A percentile compares a stretch with the other conserved stretches of the same genome.
Evolutionary conservation across 345 rosid genomes (phyloP).

Genomic region (Lepidium aucheri): DNA sequence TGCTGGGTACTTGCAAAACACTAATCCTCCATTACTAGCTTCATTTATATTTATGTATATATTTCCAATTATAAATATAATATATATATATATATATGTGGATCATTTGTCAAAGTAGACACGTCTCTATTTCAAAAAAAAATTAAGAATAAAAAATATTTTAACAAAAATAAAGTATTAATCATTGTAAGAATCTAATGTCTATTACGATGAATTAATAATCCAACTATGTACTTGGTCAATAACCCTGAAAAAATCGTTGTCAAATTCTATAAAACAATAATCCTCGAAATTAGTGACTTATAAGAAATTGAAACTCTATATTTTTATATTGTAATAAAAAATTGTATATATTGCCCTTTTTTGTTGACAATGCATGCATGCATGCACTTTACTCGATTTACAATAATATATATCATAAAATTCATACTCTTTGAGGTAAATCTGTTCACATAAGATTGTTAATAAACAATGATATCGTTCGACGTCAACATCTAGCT

Average conservation of each 20-base stretch:
- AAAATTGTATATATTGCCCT: not conserved
- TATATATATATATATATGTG: slow-evolving; percentile 6
- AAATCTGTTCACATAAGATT: no score
- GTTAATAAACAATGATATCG: no score
- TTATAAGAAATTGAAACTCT: not conserved
- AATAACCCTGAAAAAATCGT: not conserved
- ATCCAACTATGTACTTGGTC: slow-evolving; percentile 5
- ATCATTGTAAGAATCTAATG: not conserved
- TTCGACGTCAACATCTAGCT: no score
- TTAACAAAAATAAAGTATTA: no score
- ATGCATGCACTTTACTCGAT: not conserved
- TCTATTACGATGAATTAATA: not conserved
- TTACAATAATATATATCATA: not conserved
- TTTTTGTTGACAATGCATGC: not conserved
- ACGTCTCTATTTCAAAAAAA: not conserved
- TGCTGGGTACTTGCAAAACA: slow-evolving; percentile 22
- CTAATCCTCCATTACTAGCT: slow-evolving; percentile 16
- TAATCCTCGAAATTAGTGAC: not conserved
- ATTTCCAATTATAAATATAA: not conserved
- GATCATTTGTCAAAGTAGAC: not conserved
- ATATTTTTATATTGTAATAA: not conserved
- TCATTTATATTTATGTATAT: not conserved
- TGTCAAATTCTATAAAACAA: not conserved
- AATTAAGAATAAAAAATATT: not conserved
- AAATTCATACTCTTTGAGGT: no score